These are phyloP conservation scores for Aspergillus ochraceus DNA, from an alignment of 2,329 filamentous ascomycete genomes.

Conservation along the genomic window DNA sequence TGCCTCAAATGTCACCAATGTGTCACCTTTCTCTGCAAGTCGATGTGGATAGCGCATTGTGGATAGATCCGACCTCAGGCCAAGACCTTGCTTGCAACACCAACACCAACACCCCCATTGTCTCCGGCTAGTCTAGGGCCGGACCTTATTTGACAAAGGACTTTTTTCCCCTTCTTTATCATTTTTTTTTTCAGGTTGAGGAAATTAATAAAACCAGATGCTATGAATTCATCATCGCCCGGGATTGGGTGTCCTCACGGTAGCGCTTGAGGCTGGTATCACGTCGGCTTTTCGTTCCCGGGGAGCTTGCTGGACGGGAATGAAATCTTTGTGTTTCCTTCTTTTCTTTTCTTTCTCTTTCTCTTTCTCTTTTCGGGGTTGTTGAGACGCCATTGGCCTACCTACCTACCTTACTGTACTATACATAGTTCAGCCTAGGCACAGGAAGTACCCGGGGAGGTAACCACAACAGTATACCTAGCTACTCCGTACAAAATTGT, in stretches of 20 bases:
- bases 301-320: background rate
- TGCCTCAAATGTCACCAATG: background rate
- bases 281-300: conserved; percentile 2
- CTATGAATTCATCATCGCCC: no score
- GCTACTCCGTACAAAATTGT: no score
- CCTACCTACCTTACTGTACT: no score
- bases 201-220: no score
- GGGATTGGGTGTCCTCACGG: conserved; percentile 3
- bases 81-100: no score
- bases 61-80: no score
- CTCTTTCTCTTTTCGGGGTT: background rate
- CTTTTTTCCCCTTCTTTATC: background rate
- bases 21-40: background rate
- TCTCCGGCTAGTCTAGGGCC: background rate
- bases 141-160: background rate
- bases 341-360: background rate
- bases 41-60: background rate
- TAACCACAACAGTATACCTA: no score
- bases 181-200: no score
- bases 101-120: background rate
- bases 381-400: no score
- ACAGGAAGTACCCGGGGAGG: no score
- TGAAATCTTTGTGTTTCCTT: background rate
- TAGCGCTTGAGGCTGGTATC: conserved; percentile 2
- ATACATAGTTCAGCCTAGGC: no score